A percentile compares a stretch with the other conserved stretches of the same genome.
Conservation (phyloP, 805 yeast species). For the Nakazawaea ernobii region DNA sequence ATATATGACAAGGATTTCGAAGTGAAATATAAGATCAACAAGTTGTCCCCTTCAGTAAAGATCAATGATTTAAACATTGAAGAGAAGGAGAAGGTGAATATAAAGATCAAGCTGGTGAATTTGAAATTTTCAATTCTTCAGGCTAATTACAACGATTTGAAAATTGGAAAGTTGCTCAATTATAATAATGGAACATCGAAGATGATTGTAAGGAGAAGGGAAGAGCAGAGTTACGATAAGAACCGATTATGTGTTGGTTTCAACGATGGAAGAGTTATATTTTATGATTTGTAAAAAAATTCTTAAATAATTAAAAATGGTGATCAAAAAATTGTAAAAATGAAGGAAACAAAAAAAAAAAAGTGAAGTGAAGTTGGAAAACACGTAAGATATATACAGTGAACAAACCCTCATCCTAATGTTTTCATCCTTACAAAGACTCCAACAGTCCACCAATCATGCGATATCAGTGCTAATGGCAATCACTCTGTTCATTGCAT, state of each 20-base stretch:
- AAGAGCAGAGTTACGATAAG: slow-evolving; percentile 18
- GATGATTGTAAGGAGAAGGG: slow-evolving; percentile 24
- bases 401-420: slow-evolving; percentile 17
- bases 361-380: neutral
- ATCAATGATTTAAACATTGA: slow-evolving; percentile 9
- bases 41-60: slow-evolving; percentile 20
- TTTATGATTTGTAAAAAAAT: slow-evolving; percentile 17
- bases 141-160: slow-evolving; percentile 12
- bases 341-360: neutral
- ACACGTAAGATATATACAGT: neutral
- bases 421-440: slow-evolving; percentile 37
- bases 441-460: slow-evolving; percentile 48
- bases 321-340: too few relatives aligned
- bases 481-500: slow-evolving; percentile 40
- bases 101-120: slow-evolving; percentile 15
- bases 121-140: slow-evolving; percentile 20
- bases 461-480: slow-evolving; percentile 46
- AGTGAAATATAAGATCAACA: slow-evolving; percentile 17
- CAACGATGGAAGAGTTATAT: slow-evolving; percentile 26
- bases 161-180: slow-evolving; percentile 6
- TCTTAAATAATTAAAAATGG: too few relatives aligned
- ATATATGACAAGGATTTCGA: slow-evolving; percentile 19
- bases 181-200: slow-evolving; percentile 27
- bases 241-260: slow-evolving; percentile 26
- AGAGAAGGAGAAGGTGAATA: slow-evolving; percentile 11